These are phyloP conservation scores for Rhizopus microsporus DNA, from an alignment of 371 early-diverging fungal genomes.

Conservation along the genomic window DNA sequence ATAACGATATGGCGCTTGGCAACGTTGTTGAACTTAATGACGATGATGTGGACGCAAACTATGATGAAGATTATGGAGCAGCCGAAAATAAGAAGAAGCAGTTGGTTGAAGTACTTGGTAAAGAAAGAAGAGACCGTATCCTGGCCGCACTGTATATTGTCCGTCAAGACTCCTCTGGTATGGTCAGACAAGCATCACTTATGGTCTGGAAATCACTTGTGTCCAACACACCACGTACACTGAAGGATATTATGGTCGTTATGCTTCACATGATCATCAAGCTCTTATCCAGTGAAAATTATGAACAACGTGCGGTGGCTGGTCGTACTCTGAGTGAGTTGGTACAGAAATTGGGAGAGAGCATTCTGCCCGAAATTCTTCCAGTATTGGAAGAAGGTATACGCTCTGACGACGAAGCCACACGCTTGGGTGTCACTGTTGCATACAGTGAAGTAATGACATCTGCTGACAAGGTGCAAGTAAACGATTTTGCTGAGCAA, in stretches of 20 bases:
- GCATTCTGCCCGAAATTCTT: slow-evolving; percentile 81
- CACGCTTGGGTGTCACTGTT: slow-evolving; percentile 90
- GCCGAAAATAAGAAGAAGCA: slow-evolving; percentile 75
- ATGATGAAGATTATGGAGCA: slow-evolving; percentile 49
- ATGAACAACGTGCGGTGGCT: slow-evolving; percentile 80
- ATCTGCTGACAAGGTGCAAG: slow-evolving; percentile 78
- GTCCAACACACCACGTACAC: slow-evolving; percentile 93
- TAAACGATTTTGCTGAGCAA: slow-evolving; percentile 80
- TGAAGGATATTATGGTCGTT: slow-evolving; percentile 89
- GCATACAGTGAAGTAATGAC: slow-evolving; percentile 92
- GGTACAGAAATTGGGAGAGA: slow-evolving; percentile 93
- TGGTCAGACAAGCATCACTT: slow-evolving; percentile 89
- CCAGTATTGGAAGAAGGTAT: slow-evolving; percentile 88
- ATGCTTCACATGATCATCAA: slow-evolving; percentile 88
- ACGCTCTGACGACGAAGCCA: slow-evolving; percentile 61
- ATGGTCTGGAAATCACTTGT: slow-evolving; percentile 96
- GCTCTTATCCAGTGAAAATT: slow-evolving; percentile 70
- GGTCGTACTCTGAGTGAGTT: slow-evolving; percentile 94
- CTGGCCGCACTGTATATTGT: slow-evolving; percentile 93
- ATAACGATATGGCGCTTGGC: slow-evolving; percentile 40
- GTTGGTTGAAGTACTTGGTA: slow-evolving; percentile 82
- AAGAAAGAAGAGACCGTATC: slow-evolving; percentile 84
- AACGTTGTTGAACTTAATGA: slow-evolving; percentile 49
- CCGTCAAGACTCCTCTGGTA: slow-evolving; percentile 76
- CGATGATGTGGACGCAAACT: slow-evolving; percentile 58